Percentiles rank a stretch among this genome's conserved stretches.
phyloP scores from a whole-genome alignment of 164 flowering plant genomes.

The Tetrastigma voinierianum region DNA sequence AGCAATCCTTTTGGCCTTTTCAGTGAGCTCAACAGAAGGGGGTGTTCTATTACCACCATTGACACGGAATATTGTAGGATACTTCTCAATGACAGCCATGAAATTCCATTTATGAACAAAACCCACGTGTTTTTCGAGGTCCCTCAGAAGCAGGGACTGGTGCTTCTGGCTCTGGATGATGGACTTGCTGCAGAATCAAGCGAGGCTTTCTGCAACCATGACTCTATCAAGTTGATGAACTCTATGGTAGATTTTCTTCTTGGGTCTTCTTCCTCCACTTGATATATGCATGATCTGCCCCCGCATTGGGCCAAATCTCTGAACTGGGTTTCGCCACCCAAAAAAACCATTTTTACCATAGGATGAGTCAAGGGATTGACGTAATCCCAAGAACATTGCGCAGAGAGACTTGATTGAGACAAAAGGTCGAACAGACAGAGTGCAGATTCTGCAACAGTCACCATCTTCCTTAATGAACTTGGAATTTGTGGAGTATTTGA shows the following conservation, averaged over 20 bases:
- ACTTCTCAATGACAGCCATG: conserved; percentile 81
- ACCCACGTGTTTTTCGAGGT: conserved; percentile 91
- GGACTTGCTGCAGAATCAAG: conserved; percentile 62
- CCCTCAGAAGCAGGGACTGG: conserved; percentile 52
- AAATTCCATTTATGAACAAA: conserved; percentile 88
- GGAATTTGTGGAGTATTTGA: no score
- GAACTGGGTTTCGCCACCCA: conserved; percentile 5
- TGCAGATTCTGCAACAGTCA: conserved; percentile 7
- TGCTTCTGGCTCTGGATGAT: conserved; percentile 63
- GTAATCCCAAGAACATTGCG: neutral
- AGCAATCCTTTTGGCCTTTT: conserved; percentile 55
- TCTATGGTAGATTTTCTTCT: conserved; percentile 82
- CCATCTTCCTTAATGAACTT: no score
- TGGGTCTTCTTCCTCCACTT: conserved; percentile 65
- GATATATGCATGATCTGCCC: conserved; percentile 52
- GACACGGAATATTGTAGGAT: conserved; percentile 71
- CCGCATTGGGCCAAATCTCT: conserved; percentile 16
- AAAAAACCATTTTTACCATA: neutral
- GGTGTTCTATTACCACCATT: conserved; percentile 59
- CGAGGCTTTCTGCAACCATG: conserved; percentile 88
- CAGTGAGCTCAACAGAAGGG: conserved; percentile 58
- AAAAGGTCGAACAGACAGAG: conserved; percentile 26
- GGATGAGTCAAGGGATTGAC: neutral
- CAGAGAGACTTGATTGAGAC: conserved; percentile 5
- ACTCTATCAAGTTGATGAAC: conserved; percentile 74